Percentiles rank a stretch among this genome's conserved stretches.
phyloP scores from a whole-genome alignment of 495 filamentous ascomycete genomes.

The Letharia lupina region DNA sequence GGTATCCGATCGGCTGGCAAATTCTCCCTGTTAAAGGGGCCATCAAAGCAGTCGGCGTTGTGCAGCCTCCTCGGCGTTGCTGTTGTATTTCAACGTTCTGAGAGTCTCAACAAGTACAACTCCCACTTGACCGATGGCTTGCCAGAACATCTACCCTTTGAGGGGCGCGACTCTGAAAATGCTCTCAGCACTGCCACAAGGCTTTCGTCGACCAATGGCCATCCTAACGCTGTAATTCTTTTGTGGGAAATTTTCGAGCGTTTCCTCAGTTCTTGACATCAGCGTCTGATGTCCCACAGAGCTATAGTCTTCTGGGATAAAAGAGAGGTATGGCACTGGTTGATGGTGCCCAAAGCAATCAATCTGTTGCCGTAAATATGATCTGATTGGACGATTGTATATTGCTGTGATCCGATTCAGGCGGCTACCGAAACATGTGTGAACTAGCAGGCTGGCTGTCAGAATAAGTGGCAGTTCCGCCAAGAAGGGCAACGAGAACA shows the following conservation, averaged over 20 bases:
- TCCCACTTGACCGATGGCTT: background rate
- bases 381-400: background rate
- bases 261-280: background rate
- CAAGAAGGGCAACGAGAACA: no score
- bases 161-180: background rate
- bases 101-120: no score
- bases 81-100: background rate
- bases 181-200: no score
- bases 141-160: background rate
- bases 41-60: background rate
- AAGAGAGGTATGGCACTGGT: background rate
- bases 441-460: no score
- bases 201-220: background rate
- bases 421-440: conserved; percentile 1
- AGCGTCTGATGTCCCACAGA: background rate
- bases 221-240: background rate
- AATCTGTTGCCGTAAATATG: background rate
- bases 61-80: background rate
- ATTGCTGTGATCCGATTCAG: background rate
- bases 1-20: background rate
- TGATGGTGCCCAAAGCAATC: background rate
- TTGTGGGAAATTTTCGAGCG: background rate
- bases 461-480: no score
- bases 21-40: background rate
- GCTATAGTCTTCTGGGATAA: background rate